A percentile compares a stretch with the other conserved stretches of the same genome.
These are phyloP conservation scores for Tilletiopsis washingtonensis DNA, from an alignment of 1,284 basidiomycete species.

Conservation along the genomic window DNA sequence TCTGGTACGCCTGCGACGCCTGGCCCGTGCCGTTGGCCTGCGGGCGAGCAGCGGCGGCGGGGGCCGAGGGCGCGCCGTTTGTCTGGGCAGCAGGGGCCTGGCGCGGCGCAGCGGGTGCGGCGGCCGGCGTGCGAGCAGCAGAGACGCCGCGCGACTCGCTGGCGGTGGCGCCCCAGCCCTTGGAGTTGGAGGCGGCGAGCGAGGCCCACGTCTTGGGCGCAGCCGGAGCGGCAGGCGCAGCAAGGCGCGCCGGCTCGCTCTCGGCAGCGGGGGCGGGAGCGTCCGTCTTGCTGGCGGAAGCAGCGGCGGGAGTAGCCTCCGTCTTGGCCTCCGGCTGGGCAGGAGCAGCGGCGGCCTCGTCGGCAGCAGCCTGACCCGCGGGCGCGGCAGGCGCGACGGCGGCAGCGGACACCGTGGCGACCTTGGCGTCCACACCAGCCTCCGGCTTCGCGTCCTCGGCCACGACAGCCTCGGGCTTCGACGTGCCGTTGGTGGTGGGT, in stretches of 20 bases:
- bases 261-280: slow-evolving; percentile 32
- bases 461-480: slow-evolving; percentile 8
- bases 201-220: slow-evolving; percentile 47
- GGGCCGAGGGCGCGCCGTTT: slow-evolving; percentile 50
- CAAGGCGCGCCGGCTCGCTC: slow-evolving; percentile 32
- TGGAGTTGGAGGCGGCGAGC: slow-evolving; percentile 39
- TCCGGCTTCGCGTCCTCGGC: slow-evolving; percentile 19
- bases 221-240: slow-evolving; percentile 20
- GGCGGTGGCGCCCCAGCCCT: slow-evolving; percentile 40
- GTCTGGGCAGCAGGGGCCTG: slow-evolving; percentile 8
- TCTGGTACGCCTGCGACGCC: background rate
- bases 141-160: slow-evolving; percentile 26
- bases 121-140: slow-evolving; percentile 22
- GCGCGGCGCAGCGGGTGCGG: slow-evolving; percentile 37
- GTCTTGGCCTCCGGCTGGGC: slow-evolving; percentile 49
- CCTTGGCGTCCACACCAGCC: slow-evolving; percentile 29
- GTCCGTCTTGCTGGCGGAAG: slow-evolving; percentile 39
- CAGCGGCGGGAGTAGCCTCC: slow-evolving; percentile 14
- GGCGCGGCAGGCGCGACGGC: slow-evolving; percentile 40
- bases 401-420: slow-evolving; percentile 17
- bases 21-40: background rate
- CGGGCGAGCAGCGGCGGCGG: slow-evolving; percentile 8
- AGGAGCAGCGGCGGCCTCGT: slow-evolving; percentile 59
- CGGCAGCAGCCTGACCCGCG: slow-evolving; percentile 26
- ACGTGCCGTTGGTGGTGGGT: slow-evolving; percentile 11